Conservation (phyloP, 305 asterid species). For the Fraxinus ornus region DNA sequence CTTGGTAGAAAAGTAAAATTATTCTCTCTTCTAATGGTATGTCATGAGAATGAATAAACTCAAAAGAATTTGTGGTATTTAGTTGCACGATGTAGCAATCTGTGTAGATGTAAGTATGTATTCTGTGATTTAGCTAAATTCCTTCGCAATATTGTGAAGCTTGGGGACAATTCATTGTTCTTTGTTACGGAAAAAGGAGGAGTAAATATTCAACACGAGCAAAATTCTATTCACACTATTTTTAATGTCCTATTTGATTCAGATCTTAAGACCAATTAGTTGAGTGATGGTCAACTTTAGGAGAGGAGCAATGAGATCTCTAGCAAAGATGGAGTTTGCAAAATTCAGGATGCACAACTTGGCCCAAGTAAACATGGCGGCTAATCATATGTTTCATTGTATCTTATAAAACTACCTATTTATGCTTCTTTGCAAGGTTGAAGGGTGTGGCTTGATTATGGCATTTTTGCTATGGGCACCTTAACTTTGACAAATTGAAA, state of each 20-base stretch:
- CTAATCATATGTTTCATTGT: neutral
- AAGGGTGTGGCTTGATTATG: neutral
- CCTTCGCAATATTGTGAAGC: neutral
- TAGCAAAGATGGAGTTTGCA: neutral
- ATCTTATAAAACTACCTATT: neutral
- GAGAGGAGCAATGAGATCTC: neutral
- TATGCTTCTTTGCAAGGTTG: neutral
- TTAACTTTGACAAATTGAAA: neutral
- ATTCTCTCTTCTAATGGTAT: neutral
- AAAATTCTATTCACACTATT: neutral
- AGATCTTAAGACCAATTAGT: neutral
- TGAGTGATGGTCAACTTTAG: slow-evolving; percentile 7
- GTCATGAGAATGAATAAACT: neutral
- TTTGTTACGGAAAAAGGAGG: neutral
- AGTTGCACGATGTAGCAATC: neutral
- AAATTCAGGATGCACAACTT: neutral
- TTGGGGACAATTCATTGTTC: neutral
- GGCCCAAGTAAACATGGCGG: neutral
- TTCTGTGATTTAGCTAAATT: neutral
- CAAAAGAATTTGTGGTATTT: neutral
- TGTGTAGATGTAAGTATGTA: neutral
- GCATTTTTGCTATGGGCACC: neutral
- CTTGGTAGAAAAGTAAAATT: neutral
- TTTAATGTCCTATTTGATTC: neutral
- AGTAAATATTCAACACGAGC: neutral